Evolutionary conservation across 2,329 filamentous ascomycete species (phyloP).

Genomic region (Coleophoma cylindrospora): DNA sequence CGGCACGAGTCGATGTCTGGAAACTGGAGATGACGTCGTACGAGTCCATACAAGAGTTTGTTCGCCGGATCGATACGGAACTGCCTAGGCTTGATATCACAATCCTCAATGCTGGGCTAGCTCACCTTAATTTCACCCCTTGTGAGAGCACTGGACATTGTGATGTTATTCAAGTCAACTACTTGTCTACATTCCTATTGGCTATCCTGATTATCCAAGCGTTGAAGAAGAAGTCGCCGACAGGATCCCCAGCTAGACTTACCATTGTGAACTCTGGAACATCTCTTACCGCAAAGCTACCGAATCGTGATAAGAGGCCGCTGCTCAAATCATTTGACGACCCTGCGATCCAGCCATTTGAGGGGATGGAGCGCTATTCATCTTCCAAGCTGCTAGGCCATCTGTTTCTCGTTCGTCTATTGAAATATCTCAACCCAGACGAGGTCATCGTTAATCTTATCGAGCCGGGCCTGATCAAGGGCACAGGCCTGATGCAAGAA

Average conservation of each 20-base stretch:
- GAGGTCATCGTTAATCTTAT: conserved; percentile 30
- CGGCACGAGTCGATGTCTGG: conserved; percentile 40
- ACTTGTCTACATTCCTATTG: conserved; percentile 16
- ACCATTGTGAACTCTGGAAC: conserved; percentile 25
- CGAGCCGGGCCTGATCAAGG: conserved; percentile 27
- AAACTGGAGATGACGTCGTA: conserved; percentile 40
- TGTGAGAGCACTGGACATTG: conserved; percentile 29
- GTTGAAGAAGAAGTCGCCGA: conserved; percentile 8
- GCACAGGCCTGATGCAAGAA: conserved; percentile 35
- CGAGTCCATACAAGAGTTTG: conserved; percentile 37
- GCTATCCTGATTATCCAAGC: conserved; percentile 16
- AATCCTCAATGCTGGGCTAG: conserved; percentile 35
- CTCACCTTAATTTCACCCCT: neutral
- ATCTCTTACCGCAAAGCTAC: conserved; percentile 20
- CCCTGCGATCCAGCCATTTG: conserved; percentile 12
- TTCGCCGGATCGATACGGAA: conserved; percentile 22
- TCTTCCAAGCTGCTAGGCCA: conserved; percentile 25
- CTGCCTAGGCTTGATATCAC: conserved; percentile 35
- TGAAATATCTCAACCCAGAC: conserved; percentile 25
- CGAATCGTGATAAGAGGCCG: conserved; percentile 16
- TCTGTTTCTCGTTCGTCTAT: conserved; percentile 31
- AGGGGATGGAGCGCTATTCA: conserved; percentile 19
- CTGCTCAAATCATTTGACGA: conserved; percentile 27
- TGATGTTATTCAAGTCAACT: conserved; percentile 29
- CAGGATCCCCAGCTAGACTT: conserved; percentile 6